phyloP scores from a whole-genome alignment of 345 rosid genomes.

The Sapria himalayana region DNA sequence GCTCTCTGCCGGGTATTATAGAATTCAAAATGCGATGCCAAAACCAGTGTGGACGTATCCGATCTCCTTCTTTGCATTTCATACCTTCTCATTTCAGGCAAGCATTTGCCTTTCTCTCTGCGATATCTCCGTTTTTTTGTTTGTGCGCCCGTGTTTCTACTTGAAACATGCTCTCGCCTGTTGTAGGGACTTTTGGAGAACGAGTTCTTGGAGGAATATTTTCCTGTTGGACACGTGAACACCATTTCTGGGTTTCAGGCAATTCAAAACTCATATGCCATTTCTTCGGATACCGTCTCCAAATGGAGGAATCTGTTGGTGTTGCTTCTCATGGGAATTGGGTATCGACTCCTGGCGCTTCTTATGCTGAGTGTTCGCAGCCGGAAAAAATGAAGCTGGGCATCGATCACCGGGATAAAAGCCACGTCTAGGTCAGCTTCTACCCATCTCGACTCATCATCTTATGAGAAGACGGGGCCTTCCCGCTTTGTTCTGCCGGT shows the following conservation, averaged over 20 bases:
- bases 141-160: not conserved
- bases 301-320: slow-evolving; percentile 81
- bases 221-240: slow-evolving; percentile 82
- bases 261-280: slow-evolving; percentile 41
- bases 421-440: too few species aligned
- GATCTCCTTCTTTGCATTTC: slow-evolving; percentile 69
- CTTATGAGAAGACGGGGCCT: too few species aligned
- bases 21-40: slow-evolving; percentile 70
- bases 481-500: too few species aligned
- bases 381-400: too few species aligned
- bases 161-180: not conserved
- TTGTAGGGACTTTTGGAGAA: slow-evolving; percentile 84
- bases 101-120: slow-evolving; percentile 2
- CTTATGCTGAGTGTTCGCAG: slow-evolving; percentile 32
- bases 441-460: too few species aligned
- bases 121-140: not conserved
- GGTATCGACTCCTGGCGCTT: slow-evolving; percentile 43
- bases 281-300: slow-evolving; percentile 45
- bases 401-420: too few species aligned
- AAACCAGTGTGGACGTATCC: slow-evolving; percentile 80
- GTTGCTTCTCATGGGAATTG: slow-evolving; percentile 62
- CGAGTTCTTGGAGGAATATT: slow-evolving; percentile 64
- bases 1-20: slow-evolving; percentile 89
- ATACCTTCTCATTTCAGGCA: slow-evolving; percentile 80
- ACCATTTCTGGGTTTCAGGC: slow-evolving; percentile 79